Percentiles rank a stretch among this genome's conserved stretches.
Evolutionary conservation across 2,329 filamentous ascomycete genomes (phyloP).

Genomic region (Colletotrichum graminicola): DNA sequence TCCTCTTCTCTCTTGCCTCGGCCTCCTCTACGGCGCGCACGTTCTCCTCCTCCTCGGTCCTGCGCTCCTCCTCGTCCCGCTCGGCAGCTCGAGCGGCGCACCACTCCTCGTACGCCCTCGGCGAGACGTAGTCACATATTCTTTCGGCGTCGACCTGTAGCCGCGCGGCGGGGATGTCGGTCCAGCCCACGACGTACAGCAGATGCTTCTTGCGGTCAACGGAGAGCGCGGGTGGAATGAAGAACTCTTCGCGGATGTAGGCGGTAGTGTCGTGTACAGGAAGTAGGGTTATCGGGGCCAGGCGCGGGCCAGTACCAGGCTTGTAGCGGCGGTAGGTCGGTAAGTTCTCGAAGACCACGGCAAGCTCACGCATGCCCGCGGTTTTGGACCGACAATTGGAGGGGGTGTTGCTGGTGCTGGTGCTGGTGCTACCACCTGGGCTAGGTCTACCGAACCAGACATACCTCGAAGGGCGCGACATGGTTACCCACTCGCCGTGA

Average conservation of each 20-base stretch:
- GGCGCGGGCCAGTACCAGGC: constrained; percentile 61
- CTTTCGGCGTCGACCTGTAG: constrained; percentile 60
- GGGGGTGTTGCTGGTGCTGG: neutral
- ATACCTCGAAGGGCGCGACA: constrained; percentile 25
- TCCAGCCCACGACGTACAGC: constrained; percentile 68
- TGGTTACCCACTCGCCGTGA: neutral
- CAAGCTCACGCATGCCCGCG: constrained; percentile 16
- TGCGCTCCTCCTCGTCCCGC: constrained; percentile 55
- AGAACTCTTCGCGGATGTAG: constrained; percentile 67
- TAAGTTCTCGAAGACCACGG: constrained; percentile 36
- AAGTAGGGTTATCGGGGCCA: constrained; percentile 61
- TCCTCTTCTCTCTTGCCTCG: constrained; percentile 12
- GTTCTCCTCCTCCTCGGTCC: constrained; percentile 46
- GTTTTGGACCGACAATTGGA: neutral
- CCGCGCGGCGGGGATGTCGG: constrained; percentile 63
- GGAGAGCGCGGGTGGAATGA: constrained; percentile 55
- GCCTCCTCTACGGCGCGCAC: constrained; percentile 27
- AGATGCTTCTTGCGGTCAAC: constrained; percentile 58
- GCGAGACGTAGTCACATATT: constrained; percentile 71
- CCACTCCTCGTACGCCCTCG: constrained; percentile 67
- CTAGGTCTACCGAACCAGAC: constrained; percentile 31
- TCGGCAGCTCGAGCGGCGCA: constrained; percentile 61
- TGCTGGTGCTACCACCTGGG: neutral
- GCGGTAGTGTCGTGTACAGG: constrained; percentile 65
- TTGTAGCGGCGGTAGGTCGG: constrained; percentile 48